Evolutionary conservation across 1,284 basidiomycete species (phyloP).

Genomic region (Naganishia liquefaciens): DNA sequence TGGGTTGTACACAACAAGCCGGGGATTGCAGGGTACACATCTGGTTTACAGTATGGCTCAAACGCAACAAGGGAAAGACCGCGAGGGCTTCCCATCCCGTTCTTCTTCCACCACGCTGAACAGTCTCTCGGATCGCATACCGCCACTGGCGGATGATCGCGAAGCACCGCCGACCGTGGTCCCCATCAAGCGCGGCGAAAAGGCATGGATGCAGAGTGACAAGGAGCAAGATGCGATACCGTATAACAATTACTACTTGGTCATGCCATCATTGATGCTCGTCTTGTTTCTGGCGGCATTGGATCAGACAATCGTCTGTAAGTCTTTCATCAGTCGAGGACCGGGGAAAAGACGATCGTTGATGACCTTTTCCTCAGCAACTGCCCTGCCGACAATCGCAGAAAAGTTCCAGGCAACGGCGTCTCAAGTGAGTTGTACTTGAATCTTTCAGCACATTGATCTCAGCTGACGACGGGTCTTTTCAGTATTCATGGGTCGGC

Average conservation of each 20-base stretch:
- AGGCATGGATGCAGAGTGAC: conserved; percentile 31
- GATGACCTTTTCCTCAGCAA: conserved; percentile 12
- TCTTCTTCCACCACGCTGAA: conserved; percentile 7
- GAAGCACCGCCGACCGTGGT: neutral
- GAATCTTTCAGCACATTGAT: neutral
- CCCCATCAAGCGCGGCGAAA: conserved; percentile 7
- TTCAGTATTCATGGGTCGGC: conserved; percentile 32
- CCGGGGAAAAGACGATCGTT: neutral
- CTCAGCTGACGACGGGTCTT: neutral
- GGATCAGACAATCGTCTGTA: conserved; percentile 33
- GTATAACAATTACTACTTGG: conserved; percentile 30
- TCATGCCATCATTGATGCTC: conserved; percentile 31
- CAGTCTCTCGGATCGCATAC: conserved; percentile 9
- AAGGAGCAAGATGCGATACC: conserved; percentile 29
- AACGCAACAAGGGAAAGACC: neutral
- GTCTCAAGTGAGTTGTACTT: conserved; percentile 8
- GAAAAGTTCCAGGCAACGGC: conserved; percentile 30
- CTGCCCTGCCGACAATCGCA: conserved; percentile 30
- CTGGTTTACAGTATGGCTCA: neutral
- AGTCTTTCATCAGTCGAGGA: neutral
- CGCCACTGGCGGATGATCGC: neutral
- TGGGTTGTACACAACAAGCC: too few relatives aligned
- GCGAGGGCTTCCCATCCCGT: neutral
- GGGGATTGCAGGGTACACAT: too few relatives aligned
- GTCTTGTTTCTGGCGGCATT: conserved; percentile 33